A percentile compares a stretch with the other conserved stretches of the same genome.
Evolutionary conservation across 2,329 filamentous ascomycete species (phyloP).

Genomic region (Ramularia endophylla): DNA sequence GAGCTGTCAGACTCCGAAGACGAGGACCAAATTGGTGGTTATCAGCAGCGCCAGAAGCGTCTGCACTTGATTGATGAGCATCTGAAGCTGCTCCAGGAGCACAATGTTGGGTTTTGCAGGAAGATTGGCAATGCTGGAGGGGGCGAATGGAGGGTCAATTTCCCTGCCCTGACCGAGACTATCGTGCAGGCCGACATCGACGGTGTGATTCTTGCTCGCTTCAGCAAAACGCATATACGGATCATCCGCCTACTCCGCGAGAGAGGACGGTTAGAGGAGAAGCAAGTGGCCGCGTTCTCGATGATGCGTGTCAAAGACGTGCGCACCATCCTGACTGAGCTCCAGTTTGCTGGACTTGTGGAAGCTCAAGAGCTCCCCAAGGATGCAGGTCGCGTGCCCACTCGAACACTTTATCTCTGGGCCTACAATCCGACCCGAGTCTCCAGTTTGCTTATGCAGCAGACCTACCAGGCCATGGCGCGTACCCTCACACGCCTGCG

Average conservation of each 20-base stretch:
- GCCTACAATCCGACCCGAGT: conserved; percentile 77
- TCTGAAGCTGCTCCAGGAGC: conserved; percentile 64
- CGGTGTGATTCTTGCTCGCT: conserved; percentile 69
- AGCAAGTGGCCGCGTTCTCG: conserved; percentile 71
- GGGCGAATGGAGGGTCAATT: conserved; percentile 77
- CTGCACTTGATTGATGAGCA: conserved; percentile 63
- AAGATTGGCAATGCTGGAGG: conserved; percentile 61
- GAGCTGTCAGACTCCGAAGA: conserved; percentile 22
- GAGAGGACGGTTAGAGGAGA: conserved; percentile 93
- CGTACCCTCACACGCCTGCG: conserved; percentile 74
- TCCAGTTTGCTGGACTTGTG: conserved; percentile 80
- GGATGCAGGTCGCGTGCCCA: conserved; percentile 74
- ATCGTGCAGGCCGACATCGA: conserved; percentile 76
- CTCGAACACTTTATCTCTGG: conserved; percentile 84
- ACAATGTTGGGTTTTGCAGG: conserved; percentile 61
- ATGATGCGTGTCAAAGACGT: conserved; percentile 83
- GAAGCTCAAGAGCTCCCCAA: conserved; percentile 93
- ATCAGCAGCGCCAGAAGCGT: conserved; percentile 35
- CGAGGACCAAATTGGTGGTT: conserved; percentile 19
- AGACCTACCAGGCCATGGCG: conserved; percentile 85
- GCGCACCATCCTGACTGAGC: conserved; percentile 73
- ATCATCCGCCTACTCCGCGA: conserved; percentile 79
- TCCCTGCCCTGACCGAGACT: conserved; percentile 62
- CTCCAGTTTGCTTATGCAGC: conserved; percentile 64
- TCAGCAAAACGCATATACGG: conserved; percentile 70